Base-by-base conservation (phyloP, 768 basidiomycete genomes). In the Leccinum pellstonianum region DNA sequence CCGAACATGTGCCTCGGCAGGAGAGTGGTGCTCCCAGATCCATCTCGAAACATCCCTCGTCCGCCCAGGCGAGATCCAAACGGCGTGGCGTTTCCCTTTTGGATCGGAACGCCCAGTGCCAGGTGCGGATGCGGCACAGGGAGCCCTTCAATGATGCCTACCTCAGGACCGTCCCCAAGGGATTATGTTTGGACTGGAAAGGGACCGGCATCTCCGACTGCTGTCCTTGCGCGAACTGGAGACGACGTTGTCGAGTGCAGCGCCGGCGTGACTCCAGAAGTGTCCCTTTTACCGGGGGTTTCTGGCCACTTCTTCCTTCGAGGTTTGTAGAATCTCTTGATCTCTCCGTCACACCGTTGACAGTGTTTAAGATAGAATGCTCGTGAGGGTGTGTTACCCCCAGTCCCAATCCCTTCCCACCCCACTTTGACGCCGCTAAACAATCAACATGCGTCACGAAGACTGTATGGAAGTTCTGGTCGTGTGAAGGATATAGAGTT, bases 401-500 rank as follows among this genome's bases (percentile, higher is more conserved):
- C 81, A 81, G 59, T 76, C 76, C 1, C 83, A 84, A 59, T 72
- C 73, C 19, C 61, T 89, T 5, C 74, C 79, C 10, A 64, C 71
- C 6, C 6, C 66, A 75, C 38, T 92, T 90, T 60, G 85, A 91
- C 73, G 93, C 70, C 85, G 89, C 3, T 83, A 80, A 21, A 83
- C 86, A 4, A 77, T 83, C 33, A 75, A 87, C 58, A 69, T 92
- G 14, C 76, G 79, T 23, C 84, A 80, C 58, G 85, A 89, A 66
- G 82, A 84, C 27, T 88, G 89, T 82, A 83, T 82, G 31, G 95
- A 98, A 70, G 93, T 88, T 66, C 77, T 95, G 60, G 93, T 96
- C 1, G 86, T 86, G 10, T 97, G 43, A 84, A 81, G 59, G 82
- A 86, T 62, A 77, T 98, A 43, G 94, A 98, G 70, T 75, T 98